phyloP scores from a whole-genome alignment of 108 stramenopile genomes.

The Skeletonema marinoi region DNA sequence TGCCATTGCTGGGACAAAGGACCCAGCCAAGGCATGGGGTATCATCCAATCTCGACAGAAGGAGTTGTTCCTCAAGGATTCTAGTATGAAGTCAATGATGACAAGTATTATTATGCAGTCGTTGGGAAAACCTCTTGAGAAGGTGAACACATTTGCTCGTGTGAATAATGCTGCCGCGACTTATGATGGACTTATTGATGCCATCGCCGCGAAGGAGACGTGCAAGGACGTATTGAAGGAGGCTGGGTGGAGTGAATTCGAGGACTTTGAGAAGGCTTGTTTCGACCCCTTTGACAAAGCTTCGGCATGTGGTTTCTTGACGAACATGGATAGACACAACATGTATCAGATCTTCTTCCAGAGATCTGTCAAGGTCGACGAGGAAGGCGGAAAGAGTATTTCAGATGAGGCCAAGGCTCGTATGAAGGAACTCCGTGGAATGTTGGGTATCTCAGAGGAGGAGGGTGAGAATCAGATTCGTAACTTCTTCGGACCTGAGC shows the following conservation, averaged over 20 bases:
- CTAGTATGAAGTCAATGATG: slow-evolving; percentile 54
- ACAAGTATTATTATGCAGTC: slow-evolving; percentile 79
- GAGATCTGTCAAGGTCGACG: slow-evolving; percentile 58
- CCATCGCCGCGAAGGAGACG: slow-evolving; percentile 72
- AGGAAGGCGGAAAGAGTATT: slow-evolving; percentile 54
- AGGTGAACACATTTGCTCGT: slow-evolving; percentile 68
- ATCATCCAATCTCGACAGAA: slow-evolving; percentile 65
- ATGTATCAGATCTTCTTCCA: slow-evolving; percentile 76
- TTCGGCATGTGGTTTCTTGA: slow-evolving; percentile 78
- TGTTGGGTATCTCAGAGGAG: slow-evolving; percentile 71
- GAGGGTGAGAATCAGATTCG: slow-evolving; percentile 65
- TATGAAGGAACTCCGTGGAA: slow-evolving; percentile 60
- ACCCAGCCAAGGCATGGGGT: slow-evolving; percentile 71
- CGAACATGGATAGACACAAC: slow-evolving; percentile 61
- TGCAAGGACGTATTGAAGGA: slow-evolving; percentile 61
- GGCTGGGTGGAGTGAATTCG: slow-evolving; percentile 77
- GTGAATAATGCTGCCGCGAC: slow-evolving; percentile 83
- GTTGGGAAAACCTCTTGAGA: slow-evolving; percentile 73
- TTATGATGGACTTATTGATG: slow-evolving; percentile 69
- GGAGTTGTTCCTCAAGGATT: slow-evolving; percentile 69
- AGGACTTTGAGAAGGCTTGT: slow-evolving; percentile 67
- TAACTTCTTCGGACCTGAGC: slow-evolving; percentile 75
- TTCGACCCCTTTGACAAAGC: slow-evolving; percentile 71
- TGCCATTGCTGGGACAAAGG: slow-evolving; percentile 47
- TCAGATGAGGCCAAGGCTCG: slow-evolving; percentile 59